Percentiles rank a stretch among this genome's conserved stretches.
Evolutionary conservation across 129 eudicot species (phyloP).

Genomic region (Heracleum sosnowskyi): DNA sequence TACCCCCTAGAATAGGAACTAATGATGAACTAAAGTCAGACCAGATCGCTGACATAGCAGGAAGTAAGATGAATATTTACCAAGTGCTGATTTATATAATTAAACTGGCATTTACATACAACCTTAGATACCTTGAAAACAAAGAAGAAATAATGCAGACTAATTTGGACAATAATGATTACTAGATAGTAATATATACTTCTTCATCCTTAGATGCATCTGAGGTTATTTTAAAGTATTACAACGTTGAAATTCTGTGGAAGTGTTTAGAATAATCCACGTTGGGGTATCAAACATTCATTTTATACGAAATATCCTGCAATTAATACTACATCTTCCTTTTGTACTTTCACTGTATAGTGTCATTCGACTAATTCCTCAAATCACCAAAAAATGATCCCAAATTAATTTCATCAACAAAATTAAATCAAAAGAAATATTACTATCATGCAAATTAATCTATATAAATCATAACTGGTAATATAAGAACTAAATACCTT

Average conservation of each 20-base stretch:
- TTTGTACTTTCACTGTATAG: neutral
- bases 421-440: neutral
- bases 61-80: neutral
- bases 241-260: neutral
- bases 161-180: neutral
- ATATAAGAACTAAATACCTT: conserved; percentile 41
- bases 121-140: neutral
- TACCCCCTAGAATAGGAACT: neutral
- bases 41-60: neutral
- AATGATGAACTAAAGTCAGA: neutral
- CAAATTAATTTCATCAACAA: neutral
- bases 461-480: neutral
- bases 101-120: neutral
- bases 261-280: neutral
- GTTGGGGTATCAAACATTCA: neutral
- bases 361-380: neutral
- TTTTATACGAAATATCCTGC: neutral
- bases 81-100: neutral
- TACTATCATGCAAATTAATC: neutral
- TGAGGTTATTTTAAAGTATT: neutral
- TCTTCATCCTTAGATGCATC: neutral
- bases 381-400: neutral
- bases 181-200: neutral
- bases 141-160: neutral
- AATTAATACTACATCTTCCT: neutral